Evolutionary conservation across 1,139 yeast species (phyloP), one percentile per base, ranked within the genome.

Genomic region (Pichia cactophila): DNA sequence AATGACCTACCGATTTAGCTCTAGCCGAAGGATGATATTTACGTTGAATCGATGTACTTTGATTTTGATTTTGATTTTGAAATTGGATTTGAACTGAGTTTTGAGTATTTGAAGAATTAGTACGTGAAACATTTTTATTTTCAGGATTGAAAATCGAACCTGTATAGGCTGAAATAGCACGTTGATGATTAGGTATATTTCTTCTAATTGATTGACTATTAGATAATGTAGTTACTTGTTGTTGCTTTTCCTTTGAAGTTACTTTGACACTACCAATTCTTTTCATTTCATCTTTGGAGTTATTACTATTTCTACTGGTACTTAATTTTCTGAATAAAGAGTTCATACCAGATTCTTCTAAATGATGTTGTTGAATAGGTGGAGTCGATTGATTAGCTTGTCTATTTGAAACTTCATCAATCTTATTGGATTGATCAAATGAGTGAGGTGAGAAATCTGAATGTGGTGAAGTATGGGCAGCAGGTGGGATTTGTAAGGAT

Each of bases 1-100:
- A 77, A 63, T 86, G 94, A 20, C 96, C 95, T 52, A 87, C 81
- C 17, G 95, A 85, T 62, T 86, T 87, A 4, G 96, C 95, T 59
- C 96, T 77, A 0, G 95, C 96, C 17, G 89, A 81, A 33, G 95
- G 95, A 65, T 87, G 96, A 59, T 76, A 70, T 53, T 70, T 73
- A 29, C 50, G 50, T 43, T 43, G 17, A 14, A 6, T 14, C 3
- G 7, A 8, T 16, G 16, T 23, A 17, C 11, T 41, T 29, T 35
- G 36, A 16, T 7, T 12, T 33, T 33, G n/a, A n/a, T 7, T 12
- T 33, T 33, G n/a, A 17, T 10, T 10, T 16, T 35, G 38, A 17
- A 11, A 37, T 23, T 35, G 36, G 14, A 23, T 16, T 35, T 20
- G 35, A 26, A 14, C 33, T 23, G 20, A 23, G 38, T 43, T 23